These are phyloP conservation scores for Clarkia xantiana DNA, from an alignment of 345 rosid genomes.

Conservation along the genomic window DNA sequence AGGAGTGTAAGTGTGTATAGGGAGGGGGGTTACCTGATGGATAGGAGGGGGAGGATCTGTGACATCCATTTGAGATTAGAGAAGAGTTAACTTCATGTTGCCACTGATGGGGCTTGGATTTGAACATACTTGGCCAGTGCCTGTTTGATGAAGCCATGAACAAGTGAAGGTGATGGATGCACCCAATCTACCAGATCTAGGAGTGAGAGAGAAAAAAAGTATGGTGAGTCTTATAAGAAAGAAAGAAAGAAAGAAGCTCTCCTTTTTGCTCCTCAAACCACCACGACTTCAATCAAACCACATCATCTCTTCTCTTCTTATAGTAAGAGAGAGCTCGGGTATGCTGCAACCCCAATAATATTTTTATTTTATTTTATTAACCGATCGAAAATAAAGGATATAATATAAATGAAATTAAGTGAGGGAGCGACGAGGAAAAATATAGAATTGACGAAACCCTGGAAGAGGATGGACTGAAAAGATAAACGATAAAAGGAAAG, in stretches of 20 bases:
- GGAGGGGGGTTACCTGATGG: slow-evolving; percentile 69
- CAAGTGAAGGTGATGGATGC: slow-evolving; percentile 9
- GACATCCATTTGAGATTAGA: slow-evolving; percentile 38
- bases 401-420: slow-evolving; percentile 2
- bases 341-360: slow-evolving; percentile 15
- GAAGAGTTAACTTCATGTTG: slow-evolving; percentile 73
- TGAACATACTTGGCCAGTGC: slow-evolving; percentile 99
- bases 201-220: slow-evolving; percentile 3
- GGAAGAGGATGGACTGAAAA: slow-evolving; percentile 42
- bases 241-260: slow-evolving; percentile 17
- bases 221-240: background rate
- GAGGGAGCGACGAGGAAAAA: too few relatives aligned
- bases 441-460: slow-evolving; percentile 19
- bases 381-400: slow-evolving; percentile 7
- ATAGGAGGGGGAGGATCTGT: slow-evolving; percentile 38
- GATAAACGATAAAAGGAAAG: slow-evolving; percentile 30
- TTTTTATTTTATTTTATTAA: slow-evolving; percentile 1
- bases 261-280: slow-evolving; percentile 20
- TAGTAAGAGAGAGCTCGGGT: too few relatives aligned
- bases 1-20: too few relatives aligned
- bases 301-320: slow-evolving; percentile 38
- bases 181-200: slow-evolving; percentile 5
- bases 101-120: slow-evolving; percentile 94
- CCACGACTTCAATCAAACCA: slow-evolving; percentile 27
- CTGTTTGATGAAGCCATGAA: slow-evolving; percentile 95